These are phyloP conservation scores for Acorus gramineus DNA, from an alignment of 106 monocot genomes.

Conservation along the genomic window DNA sequence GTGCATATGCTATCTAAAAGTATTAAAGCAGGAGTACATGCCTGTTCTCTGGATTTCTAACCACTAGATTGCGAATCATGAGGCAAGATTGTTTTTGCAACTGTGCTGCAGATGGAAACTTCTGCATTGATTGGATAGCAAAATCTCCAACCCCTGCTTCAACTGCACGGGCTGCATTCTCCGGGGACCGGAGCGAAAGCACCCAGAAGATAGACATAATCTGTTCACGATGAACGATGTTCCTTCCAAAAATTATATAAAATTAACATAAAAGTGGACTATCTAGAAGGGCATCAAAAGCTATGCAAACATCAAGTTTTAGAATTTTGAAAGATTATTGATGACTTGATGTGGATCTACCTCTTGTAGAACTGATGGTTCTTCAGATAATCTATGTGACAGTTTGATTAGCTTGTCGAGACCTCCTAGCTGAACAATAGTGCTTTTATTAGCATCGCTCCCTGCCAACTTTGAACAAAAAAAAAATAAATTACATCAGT, in stretches of 20 bases:
- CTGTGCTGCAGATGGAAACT: constrained; percentile 69
- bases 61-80: constrained; percentile 95
- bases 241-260: neutral
- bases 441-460: constrained; percentile 78
- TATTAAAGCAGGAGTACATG: constrained; percentile 6
- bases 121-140: constrained; percentile 71
- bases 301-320: too few relatives aligned
- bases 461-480: constrained; percentile 63
- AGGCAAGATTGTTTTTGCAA: constrained; percentile 87
- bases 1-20: neutral
- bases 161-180: constrained; percentile 77
- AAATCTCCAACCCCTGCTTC: constrained; percentile 85
- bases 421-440: constrained; percentile 72
- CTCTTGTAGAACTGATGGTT: constrained; percentile 85
- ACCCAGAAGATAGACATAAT: constrained; percentile 64
- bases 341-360: constrained; percentile 17
- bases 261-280: too few relatives aligned
- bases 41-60: constrained; percentile 80
- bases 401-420: constrained; percentile 61
- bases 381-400: constrained; percentile 70
- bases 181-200: constrained; percentile 76
- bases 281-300: too few relatives aligned
- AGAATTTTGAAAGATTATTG: too few relatives aligned
- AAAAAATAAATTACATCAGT: constrained; percentile 5
- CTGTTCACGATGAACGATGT: constrained; percentile 23